phyloP scores from a whole-genome alignment of 2,329 filamentous ascomycete genomes.

The Cadophora sp. region DNA sequence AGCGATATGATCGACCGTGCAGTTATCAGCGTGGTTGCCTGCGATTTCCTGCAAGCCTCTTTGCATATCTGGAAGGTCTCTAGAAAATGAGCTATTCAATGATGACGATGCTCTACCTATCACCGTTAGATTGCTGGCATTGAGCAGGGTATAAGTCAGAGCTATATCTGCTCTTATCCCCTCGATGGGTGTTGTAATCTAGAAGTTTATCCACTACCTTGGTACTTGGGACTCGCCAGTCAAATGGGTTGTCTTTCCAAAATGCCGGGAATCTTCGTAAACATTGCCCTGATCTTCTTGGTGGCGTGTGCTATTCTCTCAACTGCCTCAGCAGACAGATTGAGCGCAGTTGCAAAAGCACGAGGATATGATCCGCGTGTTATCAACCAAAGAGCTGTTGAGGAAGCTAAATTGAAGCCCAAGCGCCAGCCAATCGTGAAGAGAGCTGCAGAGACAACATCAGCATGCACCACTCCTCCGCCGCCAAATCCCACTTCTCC shows the following conservation, averaged over 20 bases:
- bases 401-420: slow-evolving; percentile 10
- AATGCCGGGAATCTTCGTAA: neutral
- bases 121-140: neutral
- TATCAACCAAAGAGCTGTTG: slow-evolving; percentile 11
- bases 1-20: neutral
- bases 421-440: slow-evolving; percentile 14
- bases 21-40: neutral
- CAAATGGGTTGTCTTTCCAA: neutral
- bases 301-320: neutral
- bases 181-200: neutral
- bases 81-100: neutral
- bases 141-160: neutral
- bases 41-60: neutral
- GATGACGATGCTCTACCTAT: neutral
- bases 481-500: slow-evolving; percentile 18
- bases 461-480: slow-evolving; percentile 13
- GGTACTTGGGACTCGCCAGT: too few relatives aligned
- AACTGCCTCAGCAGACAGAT: slow-evolving; percentile 5
- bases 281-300: neutral
- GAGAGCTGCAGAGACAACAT: slow-evolving; percentile 14
- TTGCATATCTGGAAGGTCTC: slow-evolving; percentile 5
- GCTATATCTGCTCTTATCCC: neutral
- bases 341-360: slow-evolving; percentile 12
- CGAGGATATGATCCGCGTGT: slow-evolving; percentile 14
- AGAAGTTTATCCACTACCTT: too few relatives aligned